Conservation (phyloP, 352 stramenopile species). For the Phytophthora megakarya region DNA sequence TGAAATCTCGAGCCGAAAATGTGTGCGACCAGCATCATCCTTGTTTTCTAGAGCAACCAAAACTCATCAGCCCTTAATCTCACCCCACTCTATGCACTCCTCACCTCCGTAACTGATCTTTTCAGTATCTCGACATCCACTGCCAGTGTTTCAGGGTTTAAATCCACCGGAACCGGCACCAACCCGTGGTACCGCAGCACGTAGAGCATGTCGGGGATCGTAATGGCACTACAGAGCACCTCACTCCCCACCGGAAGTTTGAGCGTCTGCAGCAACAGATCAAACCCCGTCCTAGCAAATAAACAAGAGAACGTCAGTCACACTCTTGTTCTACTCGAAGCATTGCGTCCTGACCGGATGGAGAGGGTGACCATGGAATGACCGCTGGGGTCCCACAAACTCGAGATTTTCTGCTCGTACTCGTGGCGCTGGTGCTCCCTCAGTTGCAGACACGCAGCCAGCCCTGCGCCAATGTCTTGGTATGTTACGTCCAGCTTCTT, state of each 20-base stretch:
- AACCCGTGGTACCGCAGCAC: constrained; percentile 74
- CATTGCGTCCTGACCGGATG: constrained; percentile 46
- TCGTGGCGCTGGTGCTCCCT: constrained; percentile 60
- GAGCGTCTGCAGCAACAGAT: constrained; percentile 78
- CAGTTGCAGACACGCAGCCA: constrained; percentile 62
- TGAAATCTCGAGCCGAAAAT: constrained; percentile 75
- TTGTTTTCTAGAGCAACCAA: constrained; percentile 51
- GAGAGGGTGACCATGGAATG: constrained; percentile 75
- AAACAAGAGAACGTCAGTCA: too few relatives aligned
- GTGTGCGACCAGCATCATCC: constrained; percentile 75
- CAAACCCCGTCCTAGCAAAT: constrained; percentile 70
- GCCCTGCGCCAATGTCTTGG: constrained; percentile 58
- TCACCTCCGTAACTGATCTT: constrained; percentile 49
- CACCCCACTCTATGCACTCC: neutral
- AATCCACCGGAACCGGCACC: constrained; percentile 74
- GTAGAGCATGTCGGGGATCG: constrained; percentile 88
- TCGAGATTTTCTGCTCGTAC: constrained; percentile 53
- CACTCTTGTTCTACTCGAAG: too few relatives aligned
- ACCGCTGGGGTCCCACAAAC: constrained; percentile 60
- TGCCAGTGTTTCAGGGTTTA: constrained; percentile 66
- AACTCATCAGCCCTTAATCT: neutral
- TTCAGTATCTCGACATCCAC: constrained; percentile 58
- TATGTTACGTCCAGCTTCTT: constrained; percentile 87
- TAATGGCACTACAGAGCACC: constrained; percentile 83
- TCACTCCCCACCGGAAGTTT: constrained; percentile 68